phyloP scores from a whole-genome alignment of 2,329 filamentous ascomycete genomes.

The Beauveria sp. region DNA sequence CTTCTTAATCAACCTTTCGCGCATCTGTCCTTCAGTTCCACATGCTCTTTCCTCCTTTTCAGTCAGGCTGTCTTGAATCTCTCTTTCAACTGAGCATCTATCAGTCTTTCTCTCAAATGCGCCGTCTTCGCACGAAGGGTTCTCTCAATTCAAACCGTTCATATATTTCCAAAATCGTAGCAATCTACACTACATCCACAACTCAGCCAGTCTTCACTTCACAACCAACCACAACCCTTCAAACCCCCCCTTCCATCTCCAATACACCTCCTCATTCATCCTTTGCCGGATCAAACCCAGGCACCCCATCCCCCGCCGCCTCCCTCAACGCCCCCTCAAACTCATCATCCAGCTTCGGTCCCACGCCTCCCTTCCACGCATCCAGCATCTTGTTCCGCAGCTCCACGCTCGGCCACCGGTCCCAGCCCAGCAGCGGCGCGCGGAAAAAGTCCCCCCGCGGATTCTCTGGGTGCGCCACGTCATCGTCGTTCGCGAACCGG shows the following conservation, averaged over 20 bases:
- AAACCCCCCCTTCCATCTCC: not conserved
- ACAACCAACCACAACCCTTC: too few relatives aligned
- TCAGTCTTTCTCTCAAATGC: too few relatives aligned
- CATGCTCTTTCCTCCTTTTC: too few relatives aligned
- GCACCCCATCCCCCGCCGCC: constrained; percentile 20
- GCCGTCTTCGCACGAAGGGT: too few relatives aligned
- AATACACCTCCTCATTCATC: not conserved
- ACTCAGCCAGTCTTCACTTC: too few relatives aligned
- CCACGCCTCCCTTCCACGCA: constrained; percentile 21
- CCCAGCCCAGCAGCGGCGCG: constrained; percentile 21
- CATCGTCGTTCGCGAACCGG: constrained; percentile 22
- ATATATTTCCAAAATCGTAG: too few relatives aligned
- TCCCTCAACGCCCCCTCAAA: constrained; percentile 17
- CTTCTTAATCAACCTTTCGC: too few relatives aligned
- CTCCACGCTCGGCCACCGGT: constrained; percentile 19
- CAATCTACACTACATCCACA: too few relatives aligned
- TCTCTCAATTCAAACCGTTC: too few relatives aligned
- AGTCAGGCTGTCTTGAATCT: too few relatives aligned
- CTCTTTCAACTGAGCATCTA: too few relatives aligned
- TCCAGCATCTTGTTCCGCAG: constrained; percentile 20
- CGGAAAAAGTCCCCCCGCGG: constrained; percentile 18
- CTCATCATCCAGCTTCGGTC: constrained; percentile 22
- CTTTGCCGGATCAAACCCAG: constrained; percentile 20
- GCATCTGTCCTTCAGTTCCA: too few relatives aligned
- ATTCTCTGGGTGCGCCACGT: constrained; percentile 20